phyloP scores from a whole-genome alignment of 2,329 filamentous ascomycete genomes.

The Colletotrichum sp. region DNA sequence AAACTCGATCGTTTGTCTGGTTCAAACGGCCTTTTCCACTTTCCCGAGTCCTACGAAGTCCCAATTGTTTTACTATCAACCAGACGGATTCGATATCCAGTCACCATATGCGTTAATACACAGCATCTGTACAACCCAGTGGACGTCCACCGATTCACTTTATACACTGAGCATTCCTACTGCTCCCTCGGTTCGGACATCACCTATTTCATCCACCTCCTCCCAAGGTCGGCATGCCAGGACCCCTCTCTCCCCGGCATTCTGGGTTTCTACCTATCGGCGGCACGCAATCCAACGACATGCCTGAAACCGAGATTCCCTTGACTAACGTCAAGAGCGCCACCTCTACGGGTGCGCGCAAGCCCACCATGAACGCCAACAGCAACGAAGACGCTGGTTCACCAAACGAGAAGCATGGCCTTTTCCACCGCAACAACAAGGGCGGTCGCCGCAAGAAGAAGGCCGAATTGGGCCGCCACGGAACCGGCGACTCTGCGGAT shows the following conservation, averaged over 20 bases:
- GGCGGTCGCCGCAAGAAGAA: slow-evolving; percentile 58
- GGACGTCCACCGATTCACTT: not conserved
- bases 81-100: slow-evolving; percentile 19
- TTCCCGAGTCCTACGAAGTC: not conserved
- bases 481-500: slow-evolving; percentile 54
- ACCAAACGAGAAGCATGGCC: slow-evolving; percentile 50
- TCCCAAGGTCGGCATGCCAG: slow-evolving; percentile 22
- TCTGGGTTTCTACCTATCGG: slow-evolving; percentile 51
- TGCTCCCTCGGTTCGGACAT: not conserved
- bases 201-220: not conserved
- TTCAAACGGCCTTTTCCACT: not conserved
- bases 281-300: slow-evolving; percentile 31
- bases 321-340: slow-evolving; percentile 60
- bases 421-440: slow-evolving; percentile 45
- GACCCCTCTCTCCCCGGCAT: slow-evolving; percentile 39
- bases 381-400: slow-evolving; percentile 33
- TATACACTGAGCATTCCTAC: not conserved
- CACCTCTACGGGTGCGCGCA: slow-evolving; percentile 59
- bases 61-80: not conserved
- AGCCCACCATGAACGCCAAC: slow-evolving; percentile 42
- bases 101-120: slow-evolving; percentile 8
- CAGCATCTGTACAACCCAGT: not conserved
- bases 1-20: slow-evolving; percentile 1
- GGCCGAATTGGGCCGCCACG: slow-evolving; percentile 44
- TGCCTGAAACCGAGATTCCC: slow-evolving; percentile 53